These are phyloP conservation scores for Eucalyptus curtisii DNA, from an alignment of 345 rosid species.

Conservation along the genomic window DNA sequence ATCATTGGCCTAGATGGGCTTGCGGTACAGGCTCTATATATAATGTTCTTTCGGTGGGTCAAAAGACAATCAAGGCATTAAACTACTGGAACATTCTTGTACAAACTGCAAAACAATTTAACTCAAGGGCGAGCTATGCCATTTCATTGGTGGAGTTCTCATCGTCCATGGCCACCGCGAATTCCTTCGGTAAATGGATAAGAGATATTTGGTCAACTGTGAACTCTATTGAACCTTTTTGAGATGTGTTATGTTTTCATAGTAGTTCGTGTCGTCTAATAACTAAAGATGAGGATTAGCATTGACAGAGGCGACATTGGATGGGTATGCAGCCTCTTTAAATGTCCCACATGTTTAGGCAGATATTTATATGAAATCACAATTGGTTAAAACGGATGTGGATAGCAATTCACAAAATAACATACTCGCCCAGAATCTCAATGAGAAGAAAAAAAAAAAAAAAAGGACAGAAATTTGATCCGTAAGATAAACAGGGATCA, in stretches of 20 bases:
- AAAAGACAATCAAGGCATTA: not conserved
- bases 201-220: not conserved
- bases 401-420: not conserved
- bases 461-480: no score
- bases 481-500: no score
- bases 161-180: not conserved
- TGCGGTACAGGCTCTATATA: not conserved
- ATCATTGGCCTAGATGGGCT: not conserved
- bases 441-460: not conserved
- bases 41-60: no score
- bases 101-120: not conserved
- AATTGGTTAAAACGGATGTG: not conserved
- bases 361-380: not conserved
- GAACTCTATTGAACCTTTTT: no score
- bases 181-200: not conserved
- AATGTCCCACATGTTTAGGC: not conserved
- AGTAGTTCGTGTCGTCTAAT: no score
- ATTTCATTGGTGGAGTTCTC: not conserved
- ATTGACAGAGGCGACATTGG: no score
- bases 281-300: no score
- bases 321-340: not conserved
- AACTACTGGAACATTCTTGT: not conserved
- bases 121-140: not conserved
- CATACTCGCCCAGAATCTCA: not conserved
- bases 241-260: no score